phyloP scores from a whole-genome alignment of 805 yeast genomes.

The Millerago galiae region DNA sequence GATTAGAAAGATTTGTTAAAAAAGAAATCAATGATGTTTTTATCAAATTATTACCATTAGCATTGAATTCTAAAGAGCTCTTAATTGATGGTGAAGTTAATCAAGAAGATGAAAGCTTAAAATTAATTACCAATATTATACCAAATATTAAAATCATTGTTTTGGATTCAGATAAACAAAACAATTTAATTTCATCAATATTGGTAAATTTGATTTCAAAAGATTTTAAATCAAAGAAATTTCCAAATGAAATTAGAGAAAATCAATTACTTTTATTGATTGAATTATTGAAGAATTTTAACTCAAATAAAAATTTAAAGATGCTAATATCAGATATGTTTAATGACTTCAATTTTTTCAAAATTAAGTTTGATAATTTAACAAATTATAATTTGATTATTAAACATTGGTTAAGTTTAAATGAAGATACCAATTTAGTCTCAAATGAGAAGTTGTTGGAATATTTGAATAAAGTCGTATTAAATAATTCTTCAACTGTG shows the following conservation, averaged over 20 bases:
- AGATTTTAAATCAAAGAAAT: constrained; percentile 38
- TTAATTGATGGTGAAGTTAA: not conserved
- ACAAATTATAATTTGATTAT: constrained; percentile 51
- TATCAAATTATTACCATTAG: constrained; percentile 28
- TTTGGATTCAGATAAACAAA: constrained; percentile 58
- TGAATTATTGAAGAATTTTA: constrained; percentile 21
- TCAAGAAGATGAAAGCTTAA: constrained; percentile 10
- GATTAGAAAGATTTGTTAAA: constrained; percentile 50
- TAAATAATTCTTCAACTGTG: constrained; percentile 36
- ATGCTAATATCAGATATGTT: constrained; percentile 55
- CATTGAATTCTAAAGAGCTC: constrained; percentile 20
- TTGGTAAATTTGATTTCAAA: constrained; percentile 50
- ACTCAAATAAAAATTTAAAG: constrained; percentile 54
- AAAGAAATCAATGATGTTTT: constrained; percentile 49
- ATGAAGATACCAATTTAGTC: constrained; percentile 23
- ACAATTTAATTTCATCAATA: constrained; percentile 42
- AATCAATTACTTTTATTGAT: constrained; percentile 41
- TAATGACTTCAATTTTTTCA: constrained; percentile 54
- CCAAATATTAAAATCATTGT: constrained; percentile 15
- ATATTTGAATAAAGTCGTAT: constrained; percentile 34
- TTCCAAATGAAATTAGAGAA: constrained; percentile 32
- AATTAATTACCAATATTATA: constrained; percentile 34
- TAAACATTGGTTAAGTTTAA: constrained; percentile 56
- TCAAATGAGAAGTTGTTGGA: constrained; percentile 48
- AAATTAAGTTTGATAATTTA: constrained; percentile 23